These are phyloP conservation scores for Cystofilobasidium capitatum DNA, from an alignment of 768 basidiomycete genomes.

Conservation along the genomic window DNA sequence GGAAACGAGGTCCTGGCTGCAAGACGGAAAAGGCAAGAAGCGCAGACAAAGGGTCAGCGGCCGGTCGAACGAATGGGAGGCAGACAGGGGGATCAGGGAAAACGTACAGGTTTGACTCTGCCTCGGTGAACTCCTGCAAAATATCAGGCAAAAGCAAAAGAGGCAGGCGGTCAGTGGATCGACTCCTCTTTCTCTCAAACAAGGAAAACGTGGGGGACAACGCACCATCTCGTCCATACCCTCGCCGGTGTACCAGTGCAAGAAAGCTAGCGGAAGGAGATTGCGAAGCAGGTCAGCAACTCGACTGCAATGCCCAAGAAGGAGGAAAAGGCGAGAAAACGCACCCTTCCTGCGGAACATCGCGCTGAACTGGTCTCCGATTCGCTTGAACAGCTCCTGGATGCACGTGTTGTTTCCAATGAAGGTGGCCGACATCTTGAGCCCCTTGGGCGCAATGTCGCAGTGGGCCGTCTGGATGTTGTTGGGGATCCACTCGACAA, in stretches of 20 bases:
- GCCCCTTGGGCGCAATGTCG: slow-evolving; percentile 88
- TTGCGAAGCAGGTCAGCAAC: slow-evolving; percentile 44
- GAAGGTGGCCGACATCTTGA: slow-evolving; percentile 97
- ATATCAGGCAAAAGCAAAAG: too few species aligned
- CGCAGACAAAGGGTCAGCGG: too few species aligned
- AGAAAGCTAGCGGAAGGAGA: slow-evolving; percentile 51
- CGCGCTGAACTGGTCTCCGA: slow-evolving; percentile 93
- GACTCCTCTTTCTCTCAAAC: too few species aligned
- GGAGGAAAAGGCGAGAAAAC: slow-evolving; percentile 20
- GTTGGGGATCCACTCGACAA: slow-evolving; percentile 99
- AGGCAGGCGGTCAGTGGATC: too few species aligned
- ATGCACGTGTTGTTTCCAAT: slow-evolving; percentile 95
- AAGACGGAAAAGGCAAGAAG: slow-evolving; percentile 97
- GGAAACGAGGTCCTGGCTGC: slow-evolving; percentile 97
- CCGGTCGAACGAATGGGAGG: too few species aligned
- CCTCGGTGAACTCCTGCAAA: slow-evolving; percentile 9
- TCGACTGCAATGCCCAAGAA: slow-evolving; percentile 8
- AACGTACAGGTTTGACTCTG: slow-evolving; percentile 8
- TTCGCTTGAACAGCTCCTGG: slow-evolving; percentile 97
- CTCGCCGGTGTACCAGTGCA: slow-evolving; percentile 94
- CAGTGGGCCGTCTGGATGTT: slow-evolving; percentile 76
- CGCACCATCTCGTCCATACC: slow-evolving; percentile 64
- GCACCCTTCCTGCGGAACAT: slow-evolving; percentile 3
- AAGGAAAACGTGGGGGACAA: slow-evolving; percentile 27
- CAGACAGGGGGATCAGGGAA: too few species aligned